Conservation (phyloP, 805 yeast genomes). For the Lipomyces anomalus region DNA sequence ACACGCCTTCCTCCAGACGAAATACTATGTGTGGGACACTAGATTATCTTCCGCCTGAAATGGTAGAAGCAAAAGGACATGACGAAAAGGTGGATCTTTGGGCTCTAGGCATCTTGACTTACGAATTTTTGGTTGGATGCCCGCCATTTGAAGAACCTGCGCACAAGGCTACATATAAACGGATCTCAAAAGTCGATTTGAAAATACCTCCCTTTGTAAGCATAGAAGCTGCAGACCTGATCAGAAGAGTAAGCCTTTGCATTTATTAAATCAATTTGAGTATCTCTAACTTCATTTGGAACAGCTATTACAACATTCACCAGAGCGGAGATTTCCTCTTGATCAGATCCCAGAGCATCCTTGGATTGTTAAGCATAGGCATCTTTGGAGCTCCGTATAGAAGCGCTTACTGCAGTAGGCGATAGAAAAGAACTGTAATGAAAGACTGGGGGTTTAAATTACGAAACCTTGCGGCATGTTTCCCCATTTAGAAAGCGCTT, state of each 20-base stretch:
- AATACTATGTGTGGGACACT: conserved; percentile 90
- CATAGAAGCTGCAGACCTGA: conserved; percentile 71
- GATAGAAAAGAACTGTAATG: too few relatives aligned
- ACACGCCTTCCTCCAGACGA: conserved; percentile 53
- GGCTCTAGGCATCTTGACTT: conserved; percentile 85
- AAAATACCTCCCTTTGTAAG: conserved; percentile 66
- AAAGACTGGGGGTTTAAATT: too few relatives aligned
- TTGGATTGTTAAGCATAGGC: conserved; percentile 68
- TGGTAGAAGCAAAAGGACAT: conserved; percentile 78
- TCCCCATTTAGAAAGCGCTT: too few relatives aligned
- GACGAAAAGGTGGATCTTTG: conserved; percentile 79
- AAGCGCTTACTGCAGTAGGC: too few relatives aligned
- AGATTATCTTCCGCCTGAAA: conserved; percentile 92
- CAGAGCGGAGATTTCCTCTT: conserved; percentile 58
- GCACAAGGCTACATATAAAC: conserved; percentile 62
- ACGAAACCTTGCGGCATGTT: too few relatives aligned
- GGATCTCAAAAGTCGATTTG: conserved; percentile 74
- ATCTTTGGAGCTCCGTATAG: too few relatives aligned
- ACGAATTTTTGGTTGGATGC: conserved; percentile 77
- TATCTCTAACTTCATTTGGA: conserved; percentile 1
- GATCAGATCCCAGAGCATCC: conserved; percentile 66
- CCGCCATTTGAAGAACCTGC: conserved; percentile 92
- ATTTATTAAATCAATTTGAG: background rate
- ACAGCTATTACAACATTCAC: conserved; percentile 59
- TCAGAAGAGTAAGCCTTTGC: conserved; percentile 35